Conservation (phyloP, 1,284 basidiomycete species). For the Lentinula novae-zelandiae region DNA sequence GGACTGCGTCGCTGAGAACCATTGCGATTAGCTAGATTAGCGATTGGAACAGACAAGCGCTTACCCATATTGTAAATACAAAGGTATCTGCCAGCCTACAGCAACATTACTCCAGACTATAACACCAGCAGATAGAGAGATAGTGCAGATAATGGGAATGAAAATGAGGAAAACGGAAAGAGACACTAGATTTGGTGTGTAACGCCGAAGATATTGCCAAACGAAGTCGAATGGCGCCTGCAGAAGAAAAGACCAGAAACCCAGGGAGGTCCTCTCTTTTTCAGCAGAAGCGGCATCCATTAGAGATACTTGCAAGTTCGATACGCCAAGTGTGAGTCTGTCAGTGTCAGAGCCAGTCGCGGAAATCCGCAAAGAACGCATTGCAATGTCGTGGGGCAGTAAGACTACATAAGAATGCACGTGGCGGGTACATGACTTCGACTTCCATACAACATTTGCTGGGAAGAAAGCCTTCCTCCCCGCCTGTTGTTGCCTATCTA, state of each 20-base stretch:
- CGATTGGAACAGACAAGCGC: conserved; percentile 19
- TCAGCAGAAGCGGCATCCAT: conserved; percentile 6
- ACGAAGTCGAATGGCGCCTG: conserved; percentile 15
- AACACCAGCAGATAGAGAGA: conserved; percentile 64
- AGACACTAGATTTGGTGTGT: conserved; percentile 55
- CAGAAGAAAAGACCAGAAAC: conserved; percentile 19
- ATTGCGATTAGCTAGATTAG: background rate
- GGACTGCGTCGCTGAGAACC: conserved; percentile 48
- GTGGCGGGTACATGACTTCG: background rate
- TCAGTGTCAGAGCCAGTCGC: conserved; percentile 7
- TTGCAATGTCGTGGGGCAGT: background rate
- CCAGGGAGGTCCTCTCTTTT: conserved; percentile 11
- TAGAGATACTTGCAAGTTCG: conserved; percentile 1
- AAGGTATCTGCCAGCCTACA: conserved; percentile 58
- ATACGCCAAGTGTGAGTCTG: background rate
- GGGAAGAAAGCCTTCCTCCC: conserved; percentile 40
- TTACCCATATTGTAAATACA: conserved; percentile 77
- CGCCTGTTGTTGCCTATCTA: conserved; percentile 41
- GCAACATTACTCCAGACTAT: conserved; percentile 69
- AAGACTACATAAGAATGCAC: background rate
- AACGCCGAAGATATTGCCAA: conserved; percentile 38
- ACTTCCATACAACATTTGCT: conserved; percentile 34
- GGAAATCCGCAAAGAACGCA: conserved; percentile 4
- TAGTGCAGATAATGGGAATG: conserved; percentile 54
- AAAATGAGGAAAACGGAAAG: conserved; percentile 55